Base-by-base conservation (phyloP, 169 alveolate species). In the Plasmodium yoelii region DNA sequence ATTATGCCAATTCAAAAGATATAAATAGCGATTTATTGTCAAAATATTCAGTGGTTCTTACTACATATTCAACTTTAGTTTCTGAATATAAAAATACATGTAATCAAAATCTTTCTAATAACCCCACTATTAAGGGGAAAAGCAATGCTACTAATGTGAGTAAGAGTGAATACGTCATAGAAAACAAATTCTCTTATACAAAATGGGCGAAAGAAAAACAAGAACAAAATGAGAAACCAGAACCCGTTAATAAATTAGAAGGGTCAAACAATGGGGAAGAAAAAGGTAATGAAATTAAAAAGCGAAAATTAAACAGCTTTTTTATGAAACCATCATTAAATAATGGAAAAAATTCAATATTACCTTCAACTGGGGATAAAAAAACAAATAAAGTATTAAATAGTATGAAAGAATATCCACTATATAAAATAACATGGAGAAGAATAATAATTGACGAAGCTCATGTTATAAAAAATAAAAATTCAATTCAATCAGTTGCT, bases 391-490 rank as follows among this genome's bases (percentile, higher is more conserved):
- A 63, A 28, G 13, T 10, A 26, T 8, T 19, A 34, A 70, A 10
- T 42, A 24, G 18, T 28, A 10, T 26, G 18, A 69, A 60, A 63
- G 70, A 39, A 44, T 87, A 88, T 46, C 95, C 94, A 2, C 69
- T 97, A 56, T 87, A 88, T 60, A 74, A 93, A 91, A 88, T 94
- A 56, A 90, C 94, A 63, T 97, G 97, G 93, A 93, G 92, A 69
- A 93, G 98, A 77, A 89, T 97, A 19, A 94, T 96, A 12, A 89
- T 97, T 1, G 99, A 97, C 91, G 99, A 97, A 92, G 99, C 97
- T 12, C 99, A 97, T 88, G 92, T 94, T 64, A 95, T 97, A 39
- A 95, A 95, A 87, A 96, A 95, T 69, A 94, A 96, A 61, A 90
- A 89, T 61, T 93, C 96, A 9, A 87, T 92, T 65, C 92, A 90